These are phyloP conservation scores for Chlorella variabilis DNA, from an alignment of 163 green algal species.

Conservation along the genomic window DNA sequence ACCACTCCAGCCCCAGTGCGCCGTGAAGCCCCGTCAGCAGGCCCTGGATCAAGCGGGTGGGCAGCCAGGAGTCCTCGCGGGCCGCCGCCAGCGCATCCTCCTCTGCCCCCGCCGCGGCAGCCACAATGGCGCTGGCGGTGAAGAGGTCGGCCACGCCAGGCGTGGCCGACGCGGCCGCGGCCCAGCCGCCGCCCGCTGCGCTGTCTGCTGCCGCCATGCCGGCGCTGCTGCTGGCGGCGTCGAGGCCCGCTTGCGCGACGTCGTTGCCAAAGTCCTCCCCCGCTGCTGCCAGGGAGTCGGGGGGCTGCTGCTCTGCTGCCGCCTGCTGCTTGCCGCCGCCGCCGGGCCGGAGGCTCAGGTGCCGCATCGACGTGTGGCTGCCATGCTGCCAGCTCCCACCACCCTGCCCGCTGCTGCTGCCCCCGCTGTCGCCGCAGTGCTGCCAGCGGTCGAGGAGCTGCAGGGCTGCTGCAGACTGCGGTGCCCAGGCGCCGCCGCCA, in stretches of 20 bases:
- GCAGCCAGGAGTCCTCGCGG: slow-evolving; percentile 45
- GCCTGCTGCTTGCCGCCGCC: slow-evolving; percentile 4
- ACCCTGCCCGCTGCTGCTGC: not conserved
- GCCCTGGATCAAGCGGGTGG: slow-evolving; percentile 49
- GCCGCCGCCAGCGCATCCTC: slow-evolving; percentile 41
- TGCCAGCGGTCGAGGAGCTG: slow-evolving; percentile 26
- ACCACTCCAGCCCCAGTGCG: slow-evolving; percentile 55
- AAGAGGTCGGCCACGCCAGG: not conserved
- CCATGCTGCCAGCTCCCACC: not conserved
- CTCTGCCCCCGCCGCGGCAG: slow-evolving; percentile 46
- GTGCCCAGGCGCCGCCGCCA: not conserved
- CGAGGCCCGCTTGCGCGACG: not conserved
- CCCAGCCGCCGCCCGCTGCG: not conserved
- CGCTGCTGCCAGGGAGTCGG: not conserved
- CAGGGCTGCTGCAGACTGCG: slow-evolving; percentile 19
- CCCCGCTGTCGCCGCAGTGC: not conserved
- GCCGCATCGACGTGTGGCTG: not conserved
- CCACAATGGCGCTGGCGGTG: slow-evolving; percentile 32
- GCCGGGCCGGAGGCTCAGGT: slow-evolving; percentile 12
- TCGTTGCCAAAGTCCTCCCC: slow-evolving; percentile 5
- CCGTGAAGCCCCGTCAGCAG: slow-evolving; percentile 49
- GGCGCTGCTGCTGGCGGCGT: slow-evolving; percentile 10
- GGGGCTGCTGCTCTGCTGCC: not conserved
- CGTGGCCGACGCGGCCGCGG: not conserved
- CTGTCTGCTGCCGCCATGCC: slow-evolving; percentile 4